Percentiles rank a stretch among this genome's conserved stretches.
Evolutionary conservation across 257 asterid genomes (phyloP).

Genomic region (Penstemon eatonii): DNA sequence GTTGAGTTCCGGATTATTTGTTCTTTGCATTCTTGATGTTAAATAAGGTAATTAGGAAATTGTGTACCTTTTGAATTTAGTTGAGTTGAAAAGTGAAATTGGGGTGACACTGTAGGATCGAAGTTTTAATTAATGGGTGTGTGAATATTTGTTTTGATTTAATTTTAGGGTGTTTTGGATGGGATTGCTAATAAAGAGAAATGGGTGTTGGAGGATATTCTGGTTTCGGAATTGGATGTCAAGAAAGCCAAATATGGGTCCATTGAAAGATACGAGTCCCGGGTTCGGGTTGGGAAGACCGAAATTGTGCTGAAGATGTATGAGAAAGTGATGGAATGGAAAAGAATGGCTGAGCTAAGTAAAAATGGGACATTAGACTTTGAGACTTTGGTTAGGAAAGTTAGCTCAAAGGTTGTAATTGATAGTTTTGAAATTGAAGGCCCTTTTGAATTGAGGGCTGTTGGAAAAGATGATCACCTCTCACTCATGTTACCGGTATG

Average conservation of each 20-base stretch:
- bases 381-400: slow-evolving; percentile 47
- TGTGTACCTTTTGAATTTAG: background rate
- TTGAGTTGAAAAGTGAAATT: background rate
- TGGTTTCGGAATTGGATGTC: slow-evolving; percentile 54
- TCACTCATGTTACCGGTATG: slow-evolving; percentile 64
- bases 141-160: background rate
- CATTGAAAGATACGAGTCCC: slow-evolving; percentile 46
- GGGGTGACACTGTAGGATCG: background rate
- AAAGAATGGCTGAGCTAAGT: slow-evolving; percentile 33
- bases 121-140: background rate
- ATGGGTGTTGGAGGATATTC: slow-evolving; percentile 60
- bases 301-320: slow-evolving; percentile 52
- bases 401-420: slow-evolving; percentile 46
- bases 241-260: slow-evolving; percentile 47
- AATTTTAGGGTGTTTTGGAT: slow-evolving; percentile 51
- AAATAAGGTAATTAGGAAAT: background rate
- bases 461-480: slow-evolving; percentile 50
- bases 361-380: slow-evolving; percentile 39
- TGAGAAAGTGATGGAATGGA: slow-evolving; percentile 61
- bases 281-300: slow-evolving; percentile 49
- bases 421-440: slow-evolving; percentile 62
- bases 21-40: background rate
- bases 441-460: slow-evolving; percentile 60
- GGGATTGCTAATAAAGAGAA: slow-evolving; percentile 55
- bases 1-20: background rate